phyloP scores from a whole-genome alignment of 805 yeast genomes.

The Saccharomycopsis sp. region DNA sequence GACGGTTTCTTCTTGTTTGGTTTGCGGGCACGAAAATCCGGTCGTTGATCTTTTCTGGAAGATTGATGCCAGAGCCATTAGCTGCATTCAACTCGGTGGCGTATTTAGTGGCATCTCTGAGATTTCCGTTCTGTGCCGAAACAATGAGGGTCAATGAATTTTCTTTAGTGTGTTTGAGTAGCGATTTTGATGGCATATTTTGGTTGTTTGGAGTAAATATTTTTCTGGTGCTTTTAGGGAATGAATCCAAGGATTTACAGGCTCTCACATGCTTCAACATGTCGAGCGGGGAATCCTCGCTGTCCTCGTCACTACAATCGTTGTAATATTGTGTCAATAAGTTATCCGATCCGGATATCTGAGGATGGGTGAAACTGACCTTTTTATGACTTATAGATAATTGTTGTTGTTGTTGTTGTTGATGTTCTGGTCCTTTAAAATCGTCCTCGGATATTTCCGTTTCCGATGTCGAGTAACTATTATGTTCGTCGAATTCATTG shows the following conservation, averaged over 20 bases:
- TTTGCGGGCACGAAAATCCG: constrained; percentile 13
- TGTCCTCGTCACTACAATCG: background rate
- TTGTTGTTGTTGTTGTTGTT: background rate
- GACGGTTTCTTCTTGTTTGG: constrained; percentile 15
- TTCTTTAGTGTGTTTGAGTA: constrained; percentile 1
- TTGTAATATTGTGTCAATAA: background rate
- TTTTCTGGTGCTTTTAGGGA: constrained; percentile 7
- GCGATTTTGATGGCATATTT: constrained; percentile 14
- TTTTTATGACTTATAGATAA: background rate
- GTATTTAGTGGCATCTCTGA: constrained; percentile 59
- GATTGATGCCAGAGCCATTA: constrained; percentile 54
- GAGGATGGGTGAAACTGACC: background rate
- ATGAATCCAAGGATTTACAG: constrained; percentile 8
- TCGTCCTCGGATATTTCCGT: constrained; percentile 21
- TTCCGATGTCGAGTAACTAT: constrained; percentile 15
- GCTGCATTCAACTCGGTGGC: constrained; percentile 64
- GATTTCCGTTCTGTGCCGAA: constrained; percentile 53
- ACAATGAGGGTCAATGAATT: constrained; percentile 41
- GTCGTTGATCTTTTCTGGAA: constrained; percentile 37
- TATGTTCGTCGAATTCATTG: background rate
- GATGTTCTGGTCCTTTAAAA: background rate
- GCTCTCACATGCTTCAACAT: background rate
- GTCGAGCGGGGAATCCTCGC: no score
- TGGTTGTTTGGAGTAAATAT: constrained; percentile 17
- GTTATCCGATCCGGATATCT: background rate